These are phyloP conservation scores for Bipolaris zeicola DNA, from an alignment of 2,329 filamentous ascomycete genomes.

Conservation along the genomic window DNA sequence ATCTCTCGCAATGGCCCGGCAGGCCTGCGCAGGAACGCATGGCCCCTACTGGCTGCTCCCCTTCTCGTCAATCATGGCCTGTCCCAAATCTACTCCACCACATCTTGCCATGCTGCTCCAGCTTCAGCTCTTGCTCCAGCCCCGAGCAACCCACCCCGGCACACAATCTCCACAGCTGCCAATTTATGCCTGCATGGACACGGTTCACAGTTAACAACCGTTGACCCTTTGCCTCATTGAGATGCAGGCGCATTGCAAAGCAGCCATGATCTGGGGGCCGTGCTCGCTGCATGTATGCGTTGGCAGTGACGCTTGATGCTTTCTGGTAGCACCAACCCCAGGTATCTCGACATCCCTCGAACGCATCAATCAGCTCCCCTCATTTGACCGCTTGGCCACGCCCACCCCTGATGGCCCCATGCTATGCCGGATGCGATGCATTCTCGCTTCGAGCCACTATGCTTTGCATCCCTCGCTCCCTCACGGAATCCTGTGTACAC, in stretches of 20 bases:
- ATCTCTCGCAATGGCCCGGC: conserved; percentile 9
- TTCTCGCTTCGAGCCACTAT: conserved; percentile 41
- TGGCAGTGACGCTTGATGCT: conserved; percentile 26
- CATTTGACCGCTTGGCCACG: conserved; percentile 26
- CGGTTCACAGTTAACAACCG: conserved; percentile 44
- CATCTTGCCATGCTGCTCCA: conserved; percentile 24
- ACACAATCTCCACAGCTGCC: conserved; percentile 38
- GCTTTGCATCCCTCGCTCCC: conserved; percentile 38
- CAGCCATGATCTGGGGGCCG: conserved; percentile 43
- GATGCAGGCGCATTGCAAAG: conserved; percentile 35
- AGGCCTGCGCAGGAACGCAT: conserved; percentile 28
- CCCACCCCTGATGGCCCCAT: conserved; percentile 34
- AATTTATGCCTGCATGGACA: conserved; percentile 42
- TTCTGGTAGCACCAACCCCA: conserved; percentile 46
- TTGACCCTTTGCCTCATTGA: conserved; percentile 44
- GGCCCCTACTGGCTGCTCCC: conserved; percentile 23
- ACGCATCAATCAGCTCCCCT: conserved; percentile 43
- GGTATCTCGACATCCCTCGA: conserved; percentile 42
- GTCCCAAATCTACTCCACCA: conserved; percentile 18
- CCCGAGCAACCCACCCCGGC: conserved; percentile 12
- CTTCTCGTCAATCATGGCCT: conserved; percentile 32
- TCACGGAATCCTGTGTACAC: conserved; percentile 46
- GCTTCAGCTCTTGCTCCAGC: conserved; percentile 31
- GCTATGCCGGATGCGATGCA: conserved; percentile 43
- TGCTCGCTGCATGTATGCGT: conserved; percentile 45